Percentiles rank a stretch among this genome's conserved stretches.
These are phyloP conservation scores for Umbelopsis sp. DNA, from an alignment of 192 early-diverging fungal species.

Conservation along the genomic window DNA sequence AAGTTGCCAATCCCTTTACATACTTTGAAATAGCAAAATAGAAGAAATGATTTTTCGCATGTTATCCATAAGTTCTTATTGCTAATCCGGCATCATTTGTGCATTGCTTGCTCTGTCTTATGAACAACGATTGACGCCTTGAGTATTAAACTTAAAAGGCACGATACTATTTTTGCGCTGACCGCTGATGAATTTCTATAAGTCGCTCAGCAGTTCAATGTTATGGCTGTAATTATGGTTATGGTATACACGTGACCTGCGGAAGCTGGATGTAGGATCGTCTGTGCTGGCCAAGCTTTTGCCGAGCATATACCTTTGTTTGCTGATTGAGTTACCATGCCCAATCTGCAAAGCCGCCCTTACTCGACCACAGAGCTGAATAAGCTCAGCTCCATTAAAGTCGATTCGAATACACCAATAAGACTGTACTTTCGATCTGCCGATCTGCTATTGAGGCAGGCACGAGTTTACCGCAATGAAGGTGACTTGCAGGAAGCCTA, in stretches of 20 bases:
- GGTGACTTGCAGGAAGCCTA: slow-evolving; percentile 71
- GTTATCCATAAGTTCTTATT: too few relatives aligned
- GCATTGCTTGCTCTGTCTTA: too few relatives aligned
- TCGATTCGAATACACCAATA: slow-evolving; percentile 44
- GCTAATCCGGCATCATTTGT: too few relatives aligned
- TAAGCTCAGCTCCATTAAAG: slow-evolving; percentile 25
- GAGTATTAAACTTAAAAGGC: too few relatives aligned
- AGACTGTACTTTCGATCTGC: slow-evolving; percentile 53
- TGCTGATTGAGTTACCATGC: background rate
- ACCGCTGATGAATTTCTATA: too few relatives aligned
- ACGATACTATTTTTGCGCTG: too few relatives aligned
- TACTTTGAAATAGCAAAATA: too few relatives aligned
- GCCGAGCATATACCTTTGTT: background rate
- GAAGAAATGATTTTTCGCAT: too few relatives aligned
- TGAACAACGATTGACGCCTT: too few relatives aligned
- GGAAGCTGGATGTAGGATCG: background rate
- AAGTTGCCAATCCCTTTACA: too few relatives aligned
- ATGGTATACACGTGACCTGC: background rate
- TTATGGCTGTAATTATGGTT: too few relatives aligned
- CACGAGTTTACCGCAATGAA: slow-evolving; percentile 62
- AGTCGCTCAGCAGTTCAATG: too few relatives aligned
- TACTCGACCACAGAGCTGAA: slow-evolving; percentile 42
- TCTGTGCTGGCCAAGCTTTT: slow-evolving; percentile 12
- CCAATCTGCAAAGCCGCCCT: slow-evolving; percentile 19
- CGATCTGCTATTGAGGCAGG: slow-evolving; percentile 50